Evolutionary conservation across 2,329 filamentous ascomycete species (phyloP), one percentile per base, ranked within the genome.

Genomic region (Cercospora zeina): DNA sequence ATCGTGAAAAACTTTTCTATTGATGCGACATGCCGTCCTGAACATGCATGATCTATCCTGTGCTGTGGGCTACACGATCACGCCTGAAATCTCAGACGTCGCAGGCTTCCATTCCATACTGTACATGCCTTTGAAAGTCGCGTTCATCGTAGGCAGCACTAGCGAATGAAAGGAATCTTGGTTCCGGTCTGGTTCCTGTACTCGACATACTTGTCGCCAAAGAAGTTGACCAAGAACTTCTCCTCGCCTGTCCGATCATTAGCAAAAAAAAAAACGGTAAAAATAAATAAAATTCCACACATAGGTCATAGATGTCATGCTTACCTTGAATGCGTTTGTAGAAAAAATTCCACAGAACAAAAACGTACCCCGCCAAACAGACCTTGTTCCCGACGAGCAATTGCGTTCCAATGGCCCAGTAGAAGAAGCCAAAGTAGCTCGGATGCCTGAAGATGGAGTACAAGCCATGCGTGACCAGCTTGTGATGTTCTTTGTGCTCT

Each of bases 371-470:
- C 6, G 87, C 68, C 61, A 96, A 86, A 74, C 91, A 96, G 1
- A 96, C 67, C 8, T 84, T 77, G 77, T 99, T 99, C 16, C 93
- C 93, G 66, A 97, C 81, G 59, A 96, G 86, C 47, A 97, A 73
- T 80, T 99, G 95, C 11, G 93, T 96, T 4, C 95, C 95, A n/a
- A 97, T 73, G 0, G 90, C 91, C 93, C 93, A 99, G 87, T 92
- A 97, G 77, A 96, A 99, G 80, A 97, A 99, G 3, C 93, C 95
- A 79, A 97, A 97, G 77, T 99, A 99, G 62, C 89, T 89, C 11
- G 95, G 95, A 76, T 99, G 95, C 24, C 95, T 82, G 57, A 96
- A 79, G 49, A 83, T 75, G 7, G 80, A 79, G 75, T 97, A 99
- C 34, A 97, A 79, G 0, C 95, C 95, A 30, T 80, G 81, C 0